Evolutionary conservation across 2,329 filamentous ascomycete species (phyloP).

Genomic region (Huntiella abstrusa): DNA sequence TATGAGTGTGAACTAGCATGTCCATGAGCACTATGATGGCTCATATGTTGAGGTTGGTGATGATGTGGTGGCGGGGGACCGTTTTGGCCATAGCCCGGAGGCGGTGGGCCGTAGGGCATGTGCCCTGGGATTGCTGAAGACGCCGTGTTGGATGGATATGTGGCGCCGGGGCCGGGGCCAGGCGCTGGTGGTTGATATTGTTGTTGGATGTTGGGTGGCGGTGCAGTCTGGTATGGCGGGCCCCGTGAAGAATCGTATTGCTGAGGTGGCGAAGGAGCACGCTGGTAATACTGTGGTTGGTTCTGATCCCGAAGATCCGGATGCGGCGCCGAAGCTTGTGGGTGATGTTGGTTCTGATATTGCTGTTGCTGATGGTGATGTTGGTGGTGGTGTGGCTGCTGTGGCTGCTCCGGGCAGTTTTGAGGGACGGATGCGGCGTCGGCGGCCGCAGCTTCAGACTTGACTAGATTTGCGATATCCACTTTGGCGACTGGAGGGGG

Average conservation of each 20-base stretch:
- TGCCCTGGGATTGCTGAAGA: slow-evolving; percentile 10
- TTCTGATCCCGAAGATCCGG: too few relatives aligned
- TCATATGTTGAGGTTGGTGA: background rate
- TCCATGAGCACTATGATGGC: background rate
- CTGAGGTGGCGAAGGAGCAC: background rate
- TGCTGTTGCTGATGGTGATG: background rate
- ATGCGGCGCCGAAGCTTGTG: background rate
- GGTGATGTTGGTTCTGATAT: background rate
- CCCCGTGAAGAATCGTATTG: background rate
- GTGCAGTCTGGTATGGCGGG: background rate
- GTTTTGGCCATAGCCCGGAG: slow-evolving; percentile 11
- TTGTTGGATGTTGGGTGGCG: background rate
- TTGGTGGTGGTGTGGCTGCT: background rate
- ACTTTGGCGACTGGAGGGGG: slow-evolving; percentile 44
- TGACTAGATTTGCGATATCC: slow-evolving; percentile 87
- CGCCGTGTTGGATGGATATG: slow-evolving; percentile 11
- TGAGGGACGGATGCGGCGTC: slow-evolving; percentile 13
- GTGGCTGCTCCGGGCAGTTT: slow-evolving; percentile 14
- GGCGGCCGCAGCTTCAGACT: slow-evolving; percentile 26
- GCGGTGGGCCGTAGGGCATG: slow-evolving; percentile 8
- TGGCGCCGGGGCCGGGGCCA: slow-evolving; percentile 2
- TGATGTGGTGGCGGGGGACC: slow-evolving; percentile 14
- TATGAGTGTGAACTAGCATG: background rate
- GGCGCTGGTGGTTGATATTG: background rate
- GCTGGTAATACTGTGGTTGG: too few relatives aligned